A percentile compares a stretch with the other conserved stretches of the same genome.
These are phyloP conservation scores for Gillenia trifoliata DNA, from an alignment of 306 rosid species.

Conservation along the genomic window DNA sequence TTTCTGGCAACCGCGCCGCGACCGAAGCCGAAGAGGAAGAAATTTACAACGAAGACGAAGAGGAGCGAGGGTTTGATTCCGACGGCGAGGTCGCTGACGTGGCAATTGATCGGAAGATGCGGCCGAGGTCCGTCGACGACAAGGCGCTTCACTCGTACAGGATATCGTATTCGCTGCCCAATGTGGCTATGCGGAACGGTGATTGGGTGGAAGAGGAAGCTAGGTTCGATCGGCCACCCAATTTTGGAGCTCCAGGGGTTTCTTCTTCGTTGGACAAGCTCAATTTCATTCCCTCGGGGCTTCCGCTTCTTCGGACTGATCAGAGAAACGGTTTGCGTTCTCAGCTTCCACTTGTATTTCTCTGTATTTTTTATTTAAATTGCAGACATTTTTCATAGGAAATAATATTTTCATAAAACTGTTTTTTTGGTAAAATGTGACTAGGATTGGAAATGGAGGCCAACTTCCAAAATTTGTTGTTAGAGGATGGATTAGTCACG, in stretches of 20 bases:
- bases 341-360: neutral
- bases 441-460: too few relatives aligned
- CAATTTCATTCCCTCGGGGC: slow-evolving; percentile 42
- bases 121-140: slow-evolving; percentile 43
- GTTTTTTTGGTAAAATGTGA: neutral
- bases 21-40: neutral
- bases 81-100: slow-evolving; percentile 17
- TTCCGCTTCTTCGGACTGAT: slow-evolving; percentile 44
- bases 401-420: too few relatives aligned
- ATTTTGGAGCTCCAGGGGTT: slow-evolving; percentile 26
- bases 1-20: neutral
- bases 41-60: slow-evolving; percentile 11
- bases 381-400: neutral
- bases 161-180: slow-evolving; percentile 63
- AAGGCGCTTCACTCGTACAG: slow-evolving; percentile 25
- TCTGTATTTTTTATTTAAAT: neutral
- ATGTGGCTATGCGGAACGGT: slow-evolving; percentile 31
- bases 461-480: too few relatives aligned
- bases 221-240: slow-evolving; percentile 8
- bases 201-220: slow-evolving; percentile 37
- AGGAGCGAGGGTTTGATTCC: slow-evolving; percentile 17
- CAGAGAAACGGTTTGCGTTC: slow-evolving; percentile 33
- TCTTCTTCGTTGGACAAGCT: slow-evolving; percentile 51
- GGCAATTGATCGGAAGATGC: slow-evolving; percentile 14
- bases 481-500: too few relatives aligned